phyloP scores from a whole-genome alignment of 352 stramenopile species.

The Phytophthora niederhauseri region DNA sequence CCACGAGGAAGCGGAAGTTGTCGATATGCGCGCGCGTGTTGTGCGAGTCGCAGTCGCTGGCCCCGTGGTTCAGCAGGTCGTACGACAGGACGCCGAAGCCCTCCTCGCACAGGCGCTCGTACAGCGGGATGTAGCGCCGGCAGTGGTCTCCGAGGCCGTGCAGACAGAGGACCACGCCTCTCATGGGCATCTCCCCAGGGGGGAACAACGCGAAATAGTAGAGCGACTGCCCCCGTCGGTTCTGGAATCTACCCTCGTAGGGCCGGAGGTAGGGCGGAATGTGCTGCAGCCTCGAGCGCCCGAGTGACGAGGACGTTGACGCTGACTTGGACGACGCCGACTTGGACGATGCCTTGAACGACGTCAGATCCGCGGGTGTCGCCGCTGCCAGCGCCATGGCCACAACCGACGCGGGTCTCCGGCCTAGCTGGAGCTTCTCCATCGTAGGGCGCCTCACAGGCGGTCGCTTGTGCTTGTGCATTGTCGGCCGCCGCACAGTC shows the following conservation, averaged over 20 bases:
- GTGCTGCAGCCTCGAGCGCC: conserved; percentile 7
- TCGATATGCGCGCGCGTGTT: conserved; percentile 36
- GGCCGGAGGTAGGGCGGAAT: conserved; percentile 32
- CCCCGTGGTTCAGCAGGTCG: conserved; percentile 57
- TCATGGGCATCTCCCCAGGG: conserved; percentile 30
- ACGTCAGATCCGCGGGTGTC: conserved; percentile 18
- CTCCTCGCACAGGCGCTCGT: conserved; percentile 45
- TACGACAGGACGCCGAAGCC: conserved; percentile 60
- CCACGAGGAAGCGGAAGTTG: conserved; percentile 40
- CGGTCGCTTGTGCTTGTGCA: conserved; percentile 5
- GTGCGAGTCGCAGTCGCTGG: conserved; percentile 42
- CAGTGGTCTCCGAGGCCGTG: conserved; percentile 63
- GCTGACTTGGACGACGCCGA: conserved; percentile 13
- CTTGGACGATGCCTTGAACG: conserved; percentile 20
- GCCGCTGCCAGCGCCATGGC: conserved; percentile 32
- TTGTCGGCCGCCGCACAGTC: conserved; percentile 1
- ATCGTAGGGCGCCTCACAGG: conserved; percentile 10
- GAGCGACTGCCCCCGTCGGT: conserved; percentile 45
- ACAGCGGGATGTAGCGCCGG: conserved; percentile 50
- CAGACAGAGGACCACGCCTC: conserved; percentile 56
- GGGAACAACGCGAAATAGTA: conserved; percentile 60
- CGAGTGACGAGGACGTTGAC: conserved; percentile 17
- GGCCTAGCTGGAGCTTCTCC: conserved; percentile 20
- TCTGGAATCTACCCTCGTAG: conserved; percentile 48
- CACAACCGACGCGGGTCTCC: conserved; percentile 21